Base-by-base conservation (phyloP, 176 grass and related monocot species). In the Triticum urartu region DNA sequence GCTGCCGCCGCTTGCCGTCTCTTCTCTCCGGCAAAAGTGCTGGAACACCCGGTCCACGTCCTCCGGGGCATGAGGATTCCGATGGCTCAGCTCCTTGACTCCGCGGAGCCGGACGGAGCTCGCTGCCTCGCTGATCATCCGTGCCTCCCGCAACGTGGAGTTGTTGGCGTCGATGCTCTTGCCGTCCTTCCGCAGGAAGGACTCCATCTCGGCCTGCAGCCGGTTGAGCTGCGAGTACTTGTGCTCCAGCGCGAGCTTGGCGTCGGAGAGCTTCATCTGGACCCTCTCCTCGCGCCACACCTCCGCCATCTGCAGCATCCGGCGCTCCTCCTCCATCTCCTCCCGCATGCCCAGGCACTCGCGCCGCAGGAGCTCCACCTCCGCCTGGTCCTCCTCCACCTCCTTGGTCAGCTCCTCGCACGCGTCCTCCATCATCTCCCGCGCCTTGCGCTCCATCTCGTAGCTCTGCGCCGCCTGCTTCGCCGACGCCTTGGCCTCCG, bases 301-400 rank as follows among this genome's bases (percentile, higher is more conserved):
- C 87, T 92, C 91, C 0, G 91, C 91, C 87, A 89, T 87, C 91
- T 92, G 87, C 78, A 93, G 86, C 91, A 93, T 93, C 5, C 86
- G 68, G 0, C 85, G 75, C 82, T 93, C 91, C 30, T 93, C 91
- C 78, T 90, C 88, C 78, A 93, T 87, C 82, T 90, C 91, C 61
- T 90, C 88, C 1, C 88, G 78, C 72, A 93, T 79, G 24, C 66
- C 75, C 26, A 85, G 71, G 77, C 85, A 93, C 73, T 93, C 88
- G 1, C 81, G 30, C 11, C 86, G 88, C 3, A 93, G 88, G 39
- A 87, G 54, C 82, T 90, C 88, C 6, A 93, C 85, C 88, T 90
- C 85, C 3, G 88, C 88, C 71, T 85, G 88, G 81, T 90, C 91
- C 72, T 90, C 91, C 58, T 90, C 91, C 48, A 88, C 88, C 78